phyloP scores from a whole-genome alignment of 2,329 filamentous ascomycete genomes.

The Trichophyton benhamiae region DNA sequence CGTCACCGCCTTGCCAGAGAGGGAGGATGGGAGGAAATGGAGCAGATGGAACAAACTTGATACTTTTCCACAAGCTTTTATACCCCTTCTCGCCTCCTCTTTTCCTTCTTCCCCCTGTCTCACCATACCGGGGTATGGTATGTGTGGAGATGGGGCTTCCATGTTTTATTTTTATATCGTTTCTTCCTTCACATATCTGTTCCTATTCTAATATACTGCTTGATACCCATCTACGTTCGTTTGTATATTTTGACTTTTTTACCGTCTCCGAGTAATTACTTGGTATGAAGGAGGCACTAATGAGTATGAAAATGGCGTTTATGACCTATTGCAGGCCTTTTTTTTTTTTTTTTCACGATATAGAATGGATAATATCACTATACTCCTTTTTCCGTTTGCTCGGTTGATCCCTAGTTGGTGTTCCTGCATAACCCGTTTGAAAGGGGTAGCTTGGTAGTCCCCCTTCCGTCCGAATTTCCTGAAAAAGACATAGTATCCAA shows the following conservation, averaged over 20 bases:
- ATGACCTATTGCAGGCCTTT: neutral
- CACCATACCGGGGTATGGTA: neutral
- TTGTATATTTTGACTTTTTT: neutral
- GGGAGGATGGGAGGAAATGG: constrained; percentile 78
- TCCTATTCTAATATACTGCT: neutral
- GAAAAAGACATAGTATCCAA: too few species aligned
- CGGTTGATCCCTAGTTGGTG: too few species aligned
- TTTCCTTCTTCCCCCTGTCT: neutral
- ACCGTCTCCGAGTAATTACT: neutral
- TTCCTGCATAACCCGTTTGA: neutral
- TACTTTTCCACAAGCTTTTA: neutral
- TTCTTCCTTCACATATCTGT: neutral
- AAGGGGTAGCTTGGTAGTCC: neutral
- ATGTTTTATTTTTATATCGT: neutral
- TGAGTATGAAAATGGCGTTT: neutral
- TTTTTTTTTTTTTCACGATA: too few species aligned
- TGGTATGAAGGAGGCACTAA: neutral
- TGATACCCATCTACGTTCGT: constrained; percentile 6
- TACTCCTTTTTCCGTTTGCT: neutral
- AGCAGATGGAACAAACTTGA: constrained; percentile 37
- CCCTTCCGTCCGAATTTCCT: too few species aligned
- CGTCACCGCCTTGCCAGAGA: constrained; percentile 59
- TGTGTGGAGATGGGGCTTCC: neutral
- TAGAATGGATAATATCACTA: neutral
- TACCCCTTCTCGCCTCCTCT: neutral